A percentile compares a stretch with the other conserved stretches of the same genome.
These are phyloP conservation scores for Hymenoscyphus fructigenus DNA, from an alignment of 2,329 filamentous ascomycete genomes.

Conservation along the genomic window DNA sequence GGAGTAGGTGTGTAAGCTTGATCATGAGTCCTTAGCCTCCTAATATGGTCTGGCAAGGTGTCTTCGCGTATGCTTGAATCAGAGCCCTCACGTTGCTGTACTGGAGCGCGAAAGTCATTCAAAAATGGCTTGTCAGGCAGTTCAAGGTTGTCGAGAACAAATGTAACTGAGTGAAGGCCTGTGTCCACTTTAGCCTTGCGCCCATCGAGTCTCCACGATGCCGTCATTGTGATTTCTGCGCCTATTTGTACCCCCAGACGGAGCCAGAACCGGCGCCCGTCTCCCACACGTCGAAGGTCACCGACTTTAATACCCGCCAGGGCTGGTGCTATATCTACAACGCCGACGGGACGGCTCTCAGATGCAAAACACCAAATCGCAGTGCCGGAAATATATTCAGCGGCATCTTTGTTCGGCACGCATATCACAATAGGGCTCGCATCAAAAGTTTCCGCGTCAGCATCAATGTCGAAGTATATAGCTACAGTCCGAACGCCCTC, in stretches of 20 bases:
- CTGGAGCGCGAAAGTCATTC: constrained; percentile 2
- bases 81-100: background rate
- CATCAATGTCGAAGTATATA: constrained; percentile 2
- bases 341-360: background rate
- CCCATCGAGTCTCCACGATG: background rate
- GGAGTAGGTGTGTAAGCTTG: background rate
- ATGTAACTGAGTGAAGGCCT: background rate
- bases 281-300: background rate
- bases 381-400: background rate
- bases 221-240: background rate
- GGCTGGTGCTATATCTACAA: background rate
- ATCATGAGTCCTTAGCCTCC: background rate
- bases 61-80: background rate
- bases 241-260: background rate
- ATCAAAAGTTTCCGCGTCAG: background rate
- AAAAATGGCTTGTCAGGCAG: background rate
- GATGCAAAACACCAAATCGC: background rate
- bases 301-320: background rate
- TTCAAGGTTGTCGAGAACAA: background rate
- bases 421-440: background rate
- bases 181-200: background rate
- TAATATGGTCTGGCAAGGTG: background rate
- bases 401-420: background rate
- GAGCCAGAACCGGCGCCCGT: background rate
- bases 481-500: background rate